Base-by-base conservation (phyloP, 2,329 filamentous ascomycete genomes). In the Macrophomina pseudophaseolina region DNA sequence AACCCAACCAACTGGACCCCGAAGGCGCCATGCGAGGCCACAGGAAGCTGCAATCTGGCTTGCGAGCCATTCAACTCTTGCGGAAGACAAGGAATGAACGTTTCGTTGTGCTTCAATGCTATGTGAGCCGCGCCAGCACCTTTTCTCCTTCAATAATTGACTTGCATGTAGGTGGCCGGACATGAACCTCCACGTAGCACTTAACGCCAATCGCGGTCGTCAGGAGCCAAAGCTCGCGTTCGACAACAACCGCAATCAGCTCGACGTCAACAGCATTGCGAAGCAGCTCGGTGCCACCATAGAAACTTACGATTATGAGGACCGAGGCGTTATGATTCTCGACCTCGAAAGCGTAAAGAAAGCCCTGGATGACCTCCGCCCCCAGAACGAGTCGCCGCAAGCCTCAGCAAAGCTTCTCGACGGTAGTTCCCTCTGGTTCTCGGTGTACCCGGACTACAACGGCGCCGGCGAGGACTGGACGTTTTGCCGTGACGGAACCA, bases 211-310 rank as follows among this genome's bases (percentile, higher is more conserved):
- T 32, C 32, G 12, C 2, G 14, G 12, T 42, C 58, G 58, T 8
- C 8, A 18, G 1, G 58, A 62, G 28, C 58, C 58, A 28, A 49
- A 48, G 14, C 28, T 49, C 3, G 18, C 16, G 8, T 49, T 48
- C 42, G 18, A 62, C 58, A 9, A 38, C 16, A 5, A 4, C 30
- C 16, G 8, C 30, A 62, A 38, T 30, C 38, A 48, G 35, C 42
- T 62, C n/a, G 44, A 35, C 44, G 12, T 62, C 42, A 49, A 30
- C 16, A 8, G 32, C 30, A 23, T 62, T 32, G 42, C 42, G 18
- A 32, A n/a, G n/a, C 58, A 62, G 18, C 42, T 62, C 44, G 58
- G 58, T 42, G 58, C 58, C 9, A 62, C 58, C 18, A 3, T 8
- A 11, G 12, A 18, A 1, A 6, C 9, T 8, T n/a, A 23, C 30